Evolutionary conservation across 1,284 basidiomycete genomes (phyloP), one percentile per base, ranked within the genome.

Genomic region (Golubevia sp.): DNA sequence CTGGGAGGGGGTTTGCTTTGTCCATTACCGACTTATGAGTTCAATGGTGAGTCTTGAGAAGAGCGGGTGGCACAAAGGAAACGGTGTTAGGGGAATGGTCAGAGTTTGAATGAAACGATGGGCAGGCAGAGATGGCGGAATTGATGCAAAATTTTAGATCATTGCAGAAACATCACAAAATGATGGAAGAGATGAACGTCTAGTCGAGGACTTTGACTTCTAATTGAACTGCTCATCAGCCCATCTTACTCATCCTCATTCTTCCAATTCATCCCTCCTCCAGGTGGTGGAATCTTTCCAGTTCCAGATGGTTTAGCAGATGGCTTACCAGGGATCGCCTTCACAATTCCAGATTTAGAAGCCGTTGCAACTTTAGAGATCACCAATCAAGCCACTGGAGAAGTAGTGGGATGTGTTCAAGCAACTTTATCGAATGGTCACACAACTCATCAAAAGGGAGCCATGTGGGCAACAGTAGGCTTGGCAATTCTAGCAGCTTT

Each of bases 391-490:
- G 85, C 86, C 55, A 91, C 91, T 1, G 89, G 89, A 53, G 84
- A 89, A 3, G 86, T 92, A 64, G 92, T 91, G 53, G 93, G 93
- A 0, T 99, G 95, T 74, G 87, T 98, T 2, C 93, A 96, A 83
- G 89, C 93, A 6, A 96, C 94, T 0, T 86, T 98, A 2, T 90
- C 92, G 21, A 99, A 98, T 79, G 94, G 95, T 8, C 91, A 90
- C 88, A 92, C 93, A 0, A 88, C 90, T 0, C 88, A 89, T 63
- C 91, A 92, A 82, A 81, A 85, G 2, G 89, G 88, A 2, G 94
- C 93, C 13, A 88, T 89, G 74, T 96, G 92, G 91, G 87, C 88
- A 0, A 90, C 91, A 3, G 91, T 88, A 24, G 89, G 87, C 23
- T 84, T 96, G 58, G 88, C 90, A 1, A 82, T 95, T 48, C 86